Percentiles rank a stretch among this genome's conserved stretches.
phyloP scores from a whole-genome alignment of 2,329 filamentous ascomycete genomes.

The Fusarium heterosporum region DNA sequence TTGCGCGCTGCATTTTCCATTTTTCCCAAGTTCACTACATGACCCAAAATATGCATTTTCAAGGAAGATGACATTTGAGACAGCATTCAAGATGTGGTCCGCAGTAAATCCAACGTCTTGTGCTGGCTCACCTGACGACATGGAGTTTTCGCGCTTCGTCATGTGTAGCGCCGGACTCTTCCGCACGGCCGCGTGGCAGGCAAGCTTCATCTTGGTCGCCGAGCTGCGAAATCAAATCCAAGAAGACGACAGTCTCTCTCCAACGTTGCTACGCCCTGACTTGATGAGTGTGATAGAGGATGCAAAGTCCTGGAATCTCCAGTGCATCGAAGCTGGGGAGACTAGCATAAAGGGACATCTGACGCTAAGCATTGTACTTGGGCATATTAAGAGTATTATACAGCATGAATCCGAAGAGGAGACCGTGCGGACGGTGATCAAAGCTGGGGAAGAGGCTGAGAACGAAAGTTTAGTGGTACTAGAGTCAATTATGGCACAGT shows the following conservation, averaged over 20 bases:
- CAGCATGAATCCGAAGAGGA: constrained; percentile 52
- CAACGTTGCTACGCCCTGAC: constrained; percentile 53
- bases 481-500: constrained; percentile 46
- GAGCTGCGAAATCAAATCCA: constrained; percentile 57
- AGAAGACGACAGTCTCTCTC: constrained; percentile 56
- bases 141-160: constrained; percentile 54
- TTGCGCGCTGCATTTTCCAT: constrained; percentile 67
- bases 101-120: constrained; percentile 45
- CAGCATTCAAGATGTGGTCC: constrained; percentile 60
- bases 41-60: constrained; percentile 64
- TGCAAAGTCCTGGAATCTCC: constrained; percentile 54
- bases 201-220: constrained; percentile 52
- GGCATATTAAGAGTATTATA: constrained; percentile 58
- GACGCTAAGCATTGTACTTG: constrained; percentile 48
- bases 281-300: constrained; percentile 58
- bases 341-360: constrained; percentile 67
- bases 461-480: constrained; percentile 52
- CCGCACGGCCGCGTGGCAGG: constrained; percentile 51
- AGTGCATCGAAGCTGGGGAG: constrained; percentile 60
- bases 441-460: constrained; percentile 53
- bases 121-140: constrained; percentile 1
- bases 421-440: constrained; percentile 50
- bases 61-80: constrained; percentile 61
- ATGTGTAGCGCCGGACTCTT: constrained; percentile 57
- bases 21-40: constrained; percentile 54